A percentile compares a stretch with the other conserved stretches of the same genome.
Evolutionary conservation across 805 yeast species (phyloP).

Genomic region (Saccharomycopsis javanensis): DNA sequence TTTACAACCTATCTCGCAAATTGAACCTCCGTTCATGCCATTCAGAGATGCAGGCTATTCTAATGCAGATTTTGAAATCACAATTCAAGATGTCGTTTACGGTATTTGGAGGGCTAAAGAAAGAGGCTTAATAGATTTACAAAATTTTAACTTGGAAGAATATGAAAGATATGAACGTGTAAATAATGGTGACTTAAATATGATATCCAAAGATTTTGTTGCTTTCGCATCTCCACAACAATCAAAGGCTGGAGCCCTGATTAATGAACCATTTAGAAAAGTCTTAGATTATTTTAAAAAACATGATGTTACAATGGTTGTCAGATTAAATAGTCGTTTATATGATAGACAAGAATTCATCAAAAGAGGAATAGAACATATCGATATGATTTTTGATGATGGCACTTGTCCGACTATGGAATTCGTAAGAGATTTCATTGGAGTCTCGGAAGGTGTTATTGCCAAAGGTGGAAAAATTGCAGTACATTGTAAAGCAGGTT

Average conservation of each 20-base stretch:
- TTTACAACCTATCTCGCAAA: slow-evolving; percentile 84
- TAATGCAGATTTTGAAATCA: slow-evolving; percentile 84
- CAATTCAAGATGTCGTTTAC: slow-evolving; percentile 90
- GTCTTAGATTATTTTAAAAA: slow-evolving; percentile 69
- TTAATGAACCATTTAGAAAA: slow-evolving; percentile 70
- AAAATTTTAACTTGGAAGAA: slow-evolving; percentile 81
- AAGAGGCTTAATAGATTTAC: slow-evolving; percentile 76
- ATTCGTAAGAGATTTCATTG: slow-evolving; percentile 83
- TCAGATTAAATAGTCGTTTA: slow-evolving; percentile 82
- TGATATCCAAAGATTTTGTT: slow-evolving; percentile 82
- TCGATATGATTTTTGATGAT: slow-evolving; percentile 95
- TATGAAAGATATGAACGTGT: slow-evolving; percentile 92
- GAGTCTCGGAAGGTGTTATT: slow-evolving; percentile 88
- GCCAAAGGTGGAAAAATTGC: slow-evolving; percentile 87
- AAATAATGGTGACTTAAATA: slow-evolving; percentile 94
- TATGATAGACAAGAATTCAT: slow-evolving; percentile 82
- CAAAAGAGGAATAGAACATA: slow-evolving; percentile 72
- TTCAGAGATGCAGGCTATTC: slow-evolving; percentile 98
- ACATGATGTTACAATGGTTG: slow-evolving; percentile 77
- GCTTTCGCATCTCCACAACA: slow-evolving; percentile 97
- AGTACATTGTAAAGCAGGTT: slow-evolving; percentile 98
- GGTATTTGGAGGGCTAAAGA: slow-evolving; percentile 98
- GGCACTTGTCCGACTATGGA: slow-evolving; percentile 97
- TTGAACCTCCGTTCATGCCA: slow-evolving; percentile 87
- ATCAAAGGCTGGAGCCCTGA: slow-evolving; percentile 36